A percentile compares a stretch with the other conserved stretches of the same genome.
phyloP scores from a whole-genome alignment of 2,329 filamentous ascomycete species.

The Trichoderma pleuroti region DNA sequence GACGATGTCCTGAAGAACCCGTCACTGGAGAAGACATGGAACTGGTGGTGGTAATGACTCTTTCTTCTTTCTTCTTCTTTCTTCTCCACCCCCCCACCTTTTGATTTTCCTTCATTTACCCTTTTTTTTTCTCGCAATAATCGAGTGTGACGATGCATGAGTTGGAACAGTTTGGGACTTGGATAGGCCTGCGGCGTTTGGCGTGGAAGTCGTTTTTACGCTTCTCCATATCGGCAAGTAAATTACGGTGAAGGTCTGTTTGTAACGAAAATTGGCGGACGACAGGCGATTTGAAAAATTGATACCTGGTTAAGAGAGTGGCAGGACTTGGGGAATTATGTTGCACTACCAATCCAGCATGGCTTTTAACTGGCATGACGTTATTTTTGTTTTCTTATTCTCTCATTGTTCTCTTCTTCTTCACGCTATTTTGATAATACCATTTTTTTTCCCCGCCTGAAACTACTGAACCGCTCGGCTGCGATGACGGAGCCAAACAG shows the following conservation, averaged over 20 bases:
- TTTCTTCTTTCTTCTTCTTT: not conserved
- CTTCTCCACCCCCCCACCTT: not conserved
- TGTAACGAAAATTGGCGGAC: conserved; percentile 17
- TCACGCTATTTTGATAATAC: not conserved
- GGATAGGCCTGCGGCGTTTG: conserved; percentile 21
- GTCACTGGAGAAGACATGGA: conserved; percentile 32
- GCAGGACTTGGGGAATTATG: not conserved
- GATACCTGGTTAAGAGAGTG: conserved; percentile 17
- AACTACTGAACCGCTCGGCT: not conserved
- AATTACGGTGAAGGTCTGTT: conserved; percentile 11
- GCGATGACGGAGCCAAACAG: not conserved
- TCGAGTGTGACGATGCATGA: conserved; percentile 19
- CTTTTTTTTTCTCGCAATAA: conserved; percentile 14
- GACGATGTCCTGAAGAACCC: conserved; percentile 43
- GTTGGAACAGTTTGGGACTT: conserved; percentile 17
- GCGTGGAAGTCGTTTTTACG: conserved; percentile 18
- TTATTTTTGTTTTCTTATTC: not conserved
- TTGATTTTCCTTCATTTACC: not conserved
- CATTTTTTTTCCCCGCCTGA: not conserved
- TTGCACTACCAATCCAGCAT: conserved; percentile 9
- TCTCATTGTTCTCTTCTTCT: not conserved
- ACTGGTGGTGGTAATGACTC: conserved; percentile 22
- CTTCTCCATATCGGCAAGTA: conserved; percentile 18
- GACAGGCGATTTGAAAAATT: conserved; percentile 14
- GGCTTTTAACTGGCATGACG: conserved; percentile 2